Conservation (phyloP, 441 rosid species). For the Croton setiger region DNA sequence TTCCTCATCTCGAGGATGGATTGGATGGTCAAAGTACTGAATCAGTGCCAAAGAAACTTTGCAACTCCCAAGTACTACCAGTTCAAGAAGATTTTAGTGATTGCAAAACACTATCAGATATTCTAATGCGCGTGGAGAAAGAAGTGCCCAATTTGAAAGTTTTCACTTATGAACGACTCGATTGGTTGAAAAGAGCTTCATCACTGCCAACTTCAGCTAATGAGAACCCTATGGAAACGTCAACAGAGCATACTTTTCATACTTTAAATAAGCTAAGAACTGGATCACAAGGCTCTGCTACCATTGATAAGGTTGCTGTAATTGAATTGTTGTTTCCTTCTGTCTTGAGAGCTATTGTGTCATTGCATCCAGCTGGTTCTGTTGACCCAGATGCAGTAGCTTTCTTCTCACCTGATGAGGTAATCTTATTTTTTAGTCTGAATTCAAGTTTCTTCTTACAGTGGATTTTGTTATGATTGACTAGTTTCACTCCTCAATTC, state of each 20-base stretch:
- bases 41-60: slow-evolving; percentile 47
- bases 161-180: slow-evolving; percentile 64
- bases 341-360: slow-evolving; percentile 74
- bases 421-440: slow-evolving; percentile 28
- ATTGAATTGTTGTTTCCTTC: slow-evolving; percentile 73
- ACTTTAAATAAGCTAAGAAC: slow-evolving; percentile 59
- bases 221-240: slow-evolving; percentile 57
- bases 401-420: slow-evolving; percentile 98
- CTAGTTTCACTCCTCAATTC: neutral
- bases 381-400: slow-evolving; percentile 87
- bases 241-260: slow-evolving; percentile 56
- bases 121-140: slow-evolving; percentile 57
- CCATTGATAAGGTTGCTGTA: slow-evolving; percentile 65
- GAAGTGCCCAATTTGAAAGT: slow-evolving; percentile 61
- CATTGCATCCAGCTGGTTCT: slow-evolving; percentile 92
- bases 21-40: slow-evolving; percentile 35
- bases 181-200: slow-evolving; percentile 85
- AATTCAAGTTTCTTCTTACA: slow-evolving; percentile 6
- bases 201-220: slow-evolving; percentile 52
- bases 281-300: slow-evolving; percentile 35
- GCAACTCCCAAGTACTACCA: slow-evolving; percentile 32
- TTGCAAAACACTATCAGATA: slow-evolving; percentile 65
- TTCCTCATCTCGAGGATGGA: slow-evolving; percentile 71
- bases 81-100: slow-evolving; percentile 46
- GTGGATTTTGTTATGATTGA: neutral